These are phyloP conservation scores for Diddensiella santjacobensis DNA, from an alignment of 805 yeast genomes.

Conservation along the genomic window DNA sequence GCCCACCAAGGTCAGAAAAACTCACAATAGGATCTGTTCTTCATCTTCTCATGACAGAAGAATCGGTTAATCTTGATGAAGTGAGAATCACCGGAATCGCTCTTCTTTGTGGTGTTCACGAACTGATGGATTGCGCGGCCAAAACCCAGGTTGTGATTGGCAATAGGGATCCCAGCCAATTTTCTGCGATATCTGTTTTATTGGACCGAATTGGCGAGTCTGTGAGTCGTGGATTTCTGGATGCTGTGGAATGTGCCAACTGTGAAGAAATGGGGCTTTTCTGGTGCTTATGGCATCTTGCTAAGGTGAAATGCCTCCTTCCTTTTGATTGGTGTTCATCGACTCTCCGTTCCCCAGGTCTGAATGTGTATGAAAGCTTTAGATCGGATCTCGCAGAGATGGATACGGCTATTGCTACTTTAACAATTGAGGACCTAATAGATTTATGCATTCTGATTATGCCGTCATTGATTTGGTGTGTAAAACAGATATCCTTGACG, in stretches of 20 bases:
- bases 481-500: not conserved
- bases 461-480: not conserved
- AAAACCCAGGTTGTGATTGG: not conserved
- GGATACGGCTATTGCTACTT: not conserved
- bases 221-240: not conserved
- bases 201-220: not conserved
- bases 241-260: not conserved
- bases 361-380: not conserved
- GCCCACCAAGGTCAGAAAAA: not conserved
- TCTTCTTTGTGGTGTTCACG: conserved; percentile 6
- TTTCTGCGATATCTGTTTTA: not conserved
- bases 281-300: not conserved
- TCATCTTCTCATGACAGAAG: not conserved
- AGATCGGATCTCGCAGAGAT: not conserved
- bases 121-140: conserved; percentile 1
- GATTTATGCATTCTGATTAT: not conserved
- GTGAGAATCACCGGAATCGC: not conserved
- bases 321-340: not conserved
- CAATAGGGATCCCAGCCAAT: not conserved
- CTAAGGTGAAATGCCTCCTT: not conserved
- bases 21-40: not conserved
- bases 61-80: conserved; percentile 1
- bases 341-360: not conserved
- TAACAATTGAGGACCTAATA: not conserved
- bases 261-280: not conserved